phyloP scores from a whole-genome alignment of 2,329 filamentous ascomycete species.

The Mycosphaerella arachidis region DNA sequence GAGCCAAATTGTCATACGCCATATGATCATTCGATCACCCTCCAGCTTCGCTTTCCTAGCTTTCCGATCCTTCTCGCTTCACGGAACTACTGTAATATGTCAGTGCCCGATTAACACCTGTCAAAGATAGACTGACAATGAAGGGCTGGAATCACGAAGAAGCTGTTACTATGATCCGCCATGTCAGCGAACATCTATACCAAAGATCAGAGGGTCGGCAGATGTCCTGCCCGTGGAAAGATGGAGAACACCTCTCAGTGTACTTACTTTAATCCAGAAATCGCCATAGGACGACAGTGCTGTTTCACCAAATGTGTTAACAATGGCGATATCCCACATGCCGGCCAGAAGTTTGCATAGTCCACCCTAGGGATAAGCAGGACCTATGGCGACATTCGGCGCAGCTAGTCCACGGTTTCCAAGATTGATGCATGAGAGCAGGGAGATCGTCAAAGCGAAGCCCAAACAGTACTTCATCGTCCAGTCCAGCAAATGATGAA shows the following conservation, averaged over 20 bases:
- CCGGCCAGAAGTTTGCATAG: slow-evolving; percentile 3
- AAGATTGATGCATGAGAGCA: slow-evolving; percentile 6
- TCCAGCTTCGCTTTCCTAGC: slow-evolving; percentile 3
- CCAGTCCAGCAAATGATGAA: not conserved
- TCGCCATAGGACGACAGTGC: slow-evolving; percentile 5
- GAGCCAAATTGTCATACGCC: not conserved
- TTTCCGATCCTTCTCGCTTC: slow-evolving; percentile 6
- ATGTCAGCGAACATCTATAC: slow-evolving; percentile 8
- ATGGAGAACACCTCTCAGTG: too few species aligned
- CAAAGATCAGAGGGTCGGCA: not conserved
- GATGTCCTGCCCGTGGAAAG: too few species aligned
- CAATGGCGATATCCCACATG: slow-evolving; percentile 8
- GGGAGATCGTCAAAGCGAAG: slow-evolving; percentile 7
- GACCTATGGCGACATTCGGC: slow-evolving; percentile 1
- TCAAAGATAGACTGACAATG: slow-evolving; percentile 4
- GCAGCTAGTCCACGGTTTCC: slow-evolving; percentile 1
- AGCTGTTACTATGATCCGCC: slow-evolving; percentile 4
- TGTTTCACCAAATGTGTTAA: slow-evolving; percentile 7
- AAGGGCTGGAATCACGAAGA: slow-evolving; percentile 5
- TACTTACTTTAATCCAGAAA: slow-evolving; percentile 2
- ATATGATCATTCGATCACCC: slow-evolving; percentile 1
- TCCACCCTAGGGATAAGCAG: slow-evolving; percentile 5
- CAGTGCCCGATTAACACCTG: not conserved
- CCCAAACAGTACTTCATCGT: not conserved
- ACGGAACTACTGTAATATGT: not conserved